Evolutionary conservation across 768 basidiomycete genomes (phyloP), one percentile per base, ranked within the genome.

Genomic region (Mycena vulgaris): DNA sequence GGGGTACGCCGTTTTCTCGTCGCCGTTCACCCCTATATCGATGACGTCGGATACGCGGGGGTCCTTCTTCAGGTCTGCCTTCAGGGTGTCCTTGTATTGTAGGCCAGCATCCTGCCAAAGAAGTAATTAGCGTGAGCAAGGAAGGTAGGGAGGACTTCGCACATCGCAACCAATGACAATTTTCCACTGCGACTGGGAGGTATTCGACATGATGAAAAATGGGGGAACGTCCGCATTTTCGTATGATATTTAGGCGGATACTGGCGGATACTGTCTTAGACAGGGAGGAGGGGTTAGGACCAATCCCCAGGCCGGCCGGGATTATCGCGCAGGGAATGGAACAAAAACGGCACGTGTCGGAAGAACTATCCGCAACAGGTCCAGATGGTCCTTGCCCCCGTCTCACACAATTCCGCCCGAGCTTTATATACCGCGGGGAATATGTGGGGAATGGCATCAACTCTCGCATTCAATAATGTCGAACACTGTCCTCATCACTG

Each of bases 401-500:
- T 27, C 48, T 2, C 19, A 51, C 14, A 25, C 25, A 28, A 30
- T 6, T 31, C 16, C 48, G n/a, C n/a, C n/a, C n/a, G n/a, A 14
- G 28, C n/a, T 30, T 17, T 52, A 19, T 52, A 52, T 52, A 52
- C n/a, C 27, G 30, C n/a, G 30, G 51, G 25, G 31, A n/a, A 25
- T 25, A 19, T 49, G 51, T n/a, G 30, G 57, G 33, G 31, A 47
- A 25, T n/a, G n/a, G 17, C 42, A 27, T 61, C 9, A 37, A 39
- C 27, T 42, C 28, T 49, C 28, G 47, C 30, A 7, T 56, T 19
- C 56, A 48, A 51, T 51, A 19, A 81, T 79, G 77, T 58, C 75
- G 48, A 83, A 79, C 69, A 78, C 81, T 42, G 75, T 87, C 17
- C 81, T 86, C n/a, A 80, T 87, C 37, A 86, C 85, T 55, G 86